phyloP scores from a whole-genome alignment of 495 filamentous ascomycete genomes.

The Corynascus novoguineensis region DNA sequence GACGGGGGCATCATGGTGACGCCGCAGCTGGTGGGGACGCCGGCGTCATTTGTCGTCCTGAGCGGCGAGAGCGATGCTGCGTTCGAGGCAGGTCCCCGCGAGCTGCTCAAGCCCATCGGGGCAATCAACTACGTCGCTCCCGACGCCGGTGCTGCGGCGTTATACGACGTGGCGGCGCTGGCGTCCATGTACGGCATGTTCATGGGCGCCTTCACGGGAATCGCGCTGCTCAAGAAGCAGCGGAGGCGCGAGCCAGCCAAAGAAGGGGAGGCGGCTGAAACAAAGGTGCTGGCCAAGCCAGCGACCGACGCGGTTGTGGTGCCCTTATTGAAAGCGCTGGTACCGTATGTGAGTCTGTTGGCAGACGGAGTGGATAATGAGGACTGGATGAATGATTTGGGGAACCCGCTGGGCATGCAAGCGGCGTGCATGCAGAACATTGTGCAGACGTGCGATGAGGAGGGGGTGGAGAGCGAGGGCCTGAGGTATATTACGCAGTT shows the following conservation, averaged over 20 bases:
- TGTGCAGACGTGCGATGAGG: conserved; percentile 15
- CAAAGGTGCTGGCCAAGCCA: background rate
- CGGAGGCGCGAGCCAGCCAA: background rate
- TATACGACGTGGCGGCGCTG: conserved; percentile 14
- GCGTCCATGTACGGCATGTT: conserved; percentile 21
- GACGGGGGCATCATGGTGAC: conserved; percentile 23
- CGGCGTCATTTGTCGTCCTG: conserved; percentile 7
- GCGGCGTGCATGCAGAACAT: conserved; percentile 13
- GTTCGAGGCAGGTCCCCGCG: background rate
- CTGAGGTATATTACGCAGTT: conserved; percentile 3
- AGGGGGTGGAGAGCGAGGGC: conserved; percentile 11
- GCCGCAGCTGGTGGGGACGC: conserved; percentile 18
- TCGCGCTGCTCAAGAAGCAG: conserved; percentile 12
- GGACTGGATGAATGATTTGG: conserved; percentile 16
- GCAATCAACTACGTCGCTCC: conserved; percentile 1
- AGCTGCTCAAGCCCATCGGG: conserved; percentile 4
- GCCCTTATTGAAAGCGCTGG: conserved; percentile 15
- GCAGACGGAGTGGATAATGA: conserved; percentile 11
- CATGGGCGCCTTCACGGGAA: conserved; percentile 13
- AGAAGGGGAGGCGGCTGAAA: background rate
- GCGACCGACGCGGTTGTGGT: conserved; percentile 4
- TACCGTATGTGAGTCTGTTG: conserved; percentile 14
- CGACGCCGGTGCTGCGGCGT: conserved; percentile 12
- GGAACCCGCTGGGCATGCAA: conserved; percentile 21
- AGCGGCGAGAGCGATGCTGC: conserved; percentile 7